Evolutionary conservation across 805 yeast genomes (phyloP).

Genomic region (Suhomyces tanzawaensis): DNA sequence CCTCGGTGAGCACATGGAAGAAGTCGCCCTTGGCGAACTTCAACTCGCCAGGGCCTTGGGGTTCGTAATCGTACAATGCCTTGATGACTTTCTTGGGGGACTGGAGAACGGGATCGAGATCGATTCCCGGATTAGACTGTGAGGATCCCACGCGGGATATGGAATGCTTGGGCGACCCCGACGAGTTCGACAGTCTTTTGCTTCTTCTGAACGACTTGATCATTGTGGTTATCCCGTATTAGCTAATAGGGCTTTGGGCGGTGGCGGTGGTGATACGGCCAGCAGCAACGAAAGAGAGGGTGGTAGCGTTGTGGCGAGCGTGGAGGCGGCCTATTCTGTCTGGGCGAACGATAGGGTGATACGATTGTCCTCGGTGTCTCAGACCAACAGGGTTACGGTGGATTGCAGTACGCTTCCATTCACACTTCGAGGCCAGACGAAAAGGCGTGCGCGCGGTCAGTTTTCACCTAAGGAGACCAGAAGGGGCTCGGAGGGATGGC

Average conservation of each 20-base stretch:
- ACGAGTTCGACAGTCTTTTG: slow-evolving; percentile 35
- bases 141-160: slow-evolving; percentile 28
- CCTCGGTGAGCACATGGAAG: slow-evolving; percentile 60
- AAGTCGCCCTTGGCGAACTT: slow-evolving; percentile 81
- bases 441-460: slow-evolving; percentile 1
- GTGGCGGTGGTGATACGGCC: too few relatives aligned
- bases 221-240: too few relatives aligned
- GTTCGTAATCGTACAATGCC: slow-evolving; percentile 73
- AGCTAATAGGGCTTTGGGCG: too few relatives aligned
- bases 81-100: slow-evolving; percentile 82
- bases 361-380: too few relatives aligned
- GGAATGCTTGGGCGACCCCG: slow-evolving; percentile 31
- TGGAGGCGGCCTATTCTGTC: too few relatives aligned
- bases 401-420: too few relatives aligned
- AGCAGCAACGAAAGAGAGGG: too few relatives aligned
- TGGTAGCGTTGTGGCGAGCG: too few relatives aligned
- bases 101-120: slow-evolving; percentile 24
- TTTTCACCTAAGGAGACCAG: too few relatives aligned
- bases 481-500: too few relatives aligned
- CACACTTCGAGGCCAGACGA: background rate
- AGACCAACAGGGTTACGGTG: too few relatives aligned
- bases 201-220: slow-evolving; percentile 43
- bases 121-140: slow-evolving; percentile 13
- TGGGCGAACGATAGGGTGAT: too few relatives aligned
- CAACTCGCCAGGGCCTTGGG: slow-evolving; percentile 80